These are phyloP conservation scores for Acanthamoeba castellanii DNA, from an alignment of 208 protist species.

Conservation along the genomic window DNA sequence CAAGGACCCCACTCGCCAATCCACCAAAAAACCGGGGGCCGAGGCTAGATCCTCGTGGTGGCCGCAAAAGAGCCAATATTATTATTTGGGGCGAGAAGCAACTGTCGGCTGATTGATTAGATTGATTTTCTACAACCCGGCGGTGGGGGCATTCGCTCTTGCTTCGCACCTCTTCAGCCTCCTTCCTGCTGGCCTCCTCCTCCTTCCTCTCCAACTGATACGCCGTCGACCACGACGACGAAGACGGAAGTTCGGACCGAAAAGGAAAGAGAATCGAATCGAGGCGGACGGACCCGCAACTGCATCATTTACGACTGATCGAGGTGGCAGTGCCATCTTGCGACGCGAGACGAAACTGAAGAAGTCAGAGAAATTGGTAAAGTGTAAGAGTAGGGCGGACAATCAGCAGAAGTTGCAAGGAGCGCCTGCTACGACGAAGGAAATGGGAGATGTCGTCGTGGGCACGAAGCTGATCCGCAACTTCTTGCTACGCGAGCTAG, in stretches of 20 bases:
- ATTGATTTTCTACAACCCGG: too few species aligned
- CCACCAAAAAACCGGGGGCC: too few species aligned
- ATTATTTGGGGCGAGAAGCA: neutral
- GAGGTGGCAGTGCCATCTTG: neutral
- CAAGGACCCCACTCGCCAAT: too few species aligned
- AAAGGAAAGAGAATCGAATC: neutral
- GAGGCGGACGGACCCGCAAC: neutral
- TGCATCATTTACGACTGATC: neutral
- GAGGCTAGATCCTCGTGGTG: too few species aligned
- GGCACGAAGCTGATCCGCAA: slow-evolving; percentile 31
- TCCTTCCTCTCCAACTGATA: neutral
- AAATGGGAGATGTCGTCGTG: slow-evolving; percentile 46
- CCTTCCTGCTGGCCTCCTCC: neutral
- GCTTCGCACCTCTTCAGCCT: neutral
- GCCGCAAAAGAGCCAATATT: neutral
- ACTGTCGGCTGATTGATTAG: neutral
- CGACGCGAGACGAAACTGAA: neutral
- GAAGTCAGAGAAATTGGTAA: neutral
- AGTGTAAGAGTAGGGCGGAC: neutral
- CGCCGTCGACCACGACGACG: neutral
- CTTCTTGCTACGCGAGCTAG: slow-evolving; percentile 33
- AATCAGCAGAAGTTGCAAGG: neutral
- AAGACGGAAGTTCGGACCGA: neutral
- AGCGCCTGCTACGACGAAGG: neutral
- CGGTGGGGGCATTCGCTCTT: neutral